A percentile compares a stretch with the other conserved stretches of the same genome.
Conservation (phyloP, 2,329 filamentous ascomycete genomes). For the Claviceps purpurea region DNA sequence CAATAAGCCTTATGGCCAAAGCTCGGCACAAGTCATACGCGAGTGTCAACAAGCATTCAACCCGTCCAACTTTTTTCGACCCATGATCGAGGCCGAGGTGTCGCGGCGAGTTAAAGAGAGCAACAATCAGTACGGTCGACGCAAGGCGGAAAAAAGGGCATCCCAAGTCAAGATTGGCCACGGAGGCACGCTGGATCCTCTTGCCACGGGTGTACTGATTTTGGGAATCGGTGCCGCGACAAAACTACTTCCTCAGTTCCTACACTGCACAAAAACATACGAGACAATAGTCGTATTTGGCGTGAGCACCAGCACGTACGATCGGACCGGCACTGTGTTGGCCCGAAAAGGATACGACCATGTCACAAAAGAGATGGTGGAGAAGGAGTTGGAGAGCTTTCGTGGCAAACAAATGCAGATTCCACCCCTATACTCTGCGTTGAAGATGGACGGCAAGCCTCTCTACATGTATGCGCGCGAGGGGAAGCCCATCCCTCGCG, state of each 20-base stretch:
- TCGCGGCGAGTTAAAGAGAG: conserved; percentile 41
- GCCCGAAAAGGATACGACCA: conserved; percentile 63
- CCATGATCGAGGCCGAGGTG: conserved; percentile 56
- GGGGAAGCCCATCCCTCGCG: conserved; percentile 70
- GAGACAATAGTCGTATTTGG: conserved; percentile 84
- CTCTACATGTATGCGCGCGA: conserved; percentile 92
- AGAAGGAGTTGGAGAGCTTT: conserved; percentile 62
- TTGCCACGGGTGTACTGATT: conserved; percentile 87
- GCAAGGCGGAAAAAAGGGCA: conserved; percentile 41
- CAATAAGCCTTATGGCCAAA: conserved; percentile 79
- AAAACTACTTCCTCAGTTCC: conserved; percentile 65
- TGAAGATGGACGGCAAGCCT: conserved; percentile 87
- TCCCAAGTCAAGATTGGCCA: conserved; percentile 86
- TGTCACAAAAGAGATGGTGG: conserved; percentile 65
- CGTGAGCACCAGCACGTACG: conserved; percentile 85
- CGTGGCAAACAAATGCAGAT: conserved; percentile 77
- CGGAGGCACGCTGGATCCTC: conserved; percentile 85
- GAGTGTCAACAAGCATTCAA: conserved; percentile 78
- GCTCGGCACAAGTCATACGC: conserved; percentile 82
- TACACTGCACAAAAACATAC: conserved; percentile 86
- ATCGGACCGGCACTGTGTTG: conserved; percentile 72
- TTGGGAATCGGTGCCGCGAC: conserved; percentile 79
- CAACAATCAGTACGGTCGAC: conserved; percentile 45
- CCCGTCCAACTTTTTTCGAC: conserved; percentile 63
- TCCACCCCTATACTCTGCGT: conserved; percentile 82